Conservation (phyloP, 139 green algal species). For the Volvox reticuliferus region DNA sequence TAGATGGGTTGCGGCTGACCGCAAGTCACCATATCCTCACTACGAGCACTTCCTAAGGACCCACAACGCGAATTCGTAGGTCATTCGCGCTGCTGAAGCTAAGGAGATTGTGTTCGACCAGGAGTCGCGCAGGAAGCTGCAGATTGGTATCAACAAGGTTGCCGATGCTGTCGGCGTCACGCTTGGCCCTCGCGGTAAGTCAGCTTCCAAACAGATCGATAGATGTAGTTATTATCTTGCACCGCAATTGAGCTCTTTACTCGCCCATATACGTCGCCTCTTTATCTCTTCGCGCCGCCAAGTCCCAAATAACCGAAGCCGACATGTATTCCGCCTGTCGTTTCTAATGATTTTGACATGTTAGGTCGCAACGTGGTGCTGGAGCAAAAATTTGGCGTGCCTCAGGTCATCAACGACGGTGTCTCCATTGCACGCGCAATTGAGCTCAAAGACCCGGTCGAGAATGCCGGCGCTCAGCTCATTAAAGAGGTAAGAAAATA, state of each 20-base stretch:
- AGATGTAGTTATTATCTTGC: neutral
- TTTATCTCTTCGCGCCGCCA: neutral
- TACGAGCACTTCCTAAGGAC: neutral
- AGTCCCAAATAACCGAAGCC: neutral
- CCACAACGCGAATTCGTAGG: slow-evolving; percentile 57
- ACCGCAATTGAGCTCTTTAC: neutral
- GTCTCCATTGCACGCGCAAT: slow-evolving; percentile 98
- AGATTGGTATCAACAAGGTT: slow-evolving; percentile 98
- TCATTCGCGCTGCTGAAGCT: slow-evolving; percentile 80
- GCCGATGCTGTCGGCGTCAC: slow-evolving; percentile 97
- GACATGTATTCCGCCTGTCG: neutral
- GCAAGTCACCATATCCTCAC: slow-evolving; percentile 13
- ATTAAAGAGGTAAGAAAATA: slow-evolving; percentile 91
- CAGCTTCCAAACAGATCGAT: neutral
- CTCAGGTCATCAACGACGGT: slow-evolving; percentile 99
- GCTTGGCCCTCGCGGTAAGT: slow-evolving; percentile 92
- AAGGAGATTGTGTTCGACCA: slow-evolving; percentile 98
- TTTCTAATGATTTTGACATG: too few species aligned
- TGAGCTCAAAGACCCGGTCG: slow-evolving; percentile 92
- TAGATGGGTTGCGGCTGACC: slow-evolving; percentile 31
- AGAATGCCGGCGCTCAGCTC: slow-evolving; percentile 97
- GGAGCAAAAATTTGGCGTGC: slow-evolving; percentile 94
- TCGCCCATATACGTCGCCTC: neutral
- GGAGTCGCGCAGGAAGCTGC: slow-evolving; percentile 87
- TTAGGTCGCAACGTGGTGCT: slow-evolving; percentile 97